Conservation (phyloP, 495 filamentous ascomycete genomes). For the Beverwykella pulmonaria region DNA sequence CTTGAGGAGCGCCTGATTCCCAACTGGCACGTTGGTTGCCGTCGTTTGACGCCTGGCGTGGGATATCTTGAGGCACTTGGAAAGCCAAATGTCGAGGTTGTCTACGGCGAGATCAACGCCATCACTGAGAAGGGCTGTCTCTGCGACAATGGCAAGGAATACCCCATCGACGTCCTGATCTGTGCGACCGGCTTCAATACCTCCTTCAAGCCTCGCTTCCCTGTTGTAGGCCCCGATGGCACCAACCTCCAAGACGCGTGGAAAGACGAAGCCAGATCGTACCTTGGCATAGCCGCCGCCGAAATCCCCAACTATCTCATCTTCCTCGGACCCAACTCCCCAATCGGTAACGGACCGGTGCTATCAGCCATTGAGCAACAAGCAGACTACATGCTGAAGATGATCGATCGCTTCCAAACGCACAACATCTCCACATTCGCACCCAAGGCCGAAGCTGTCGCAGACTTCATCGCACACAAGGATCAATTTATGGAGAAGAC, state of each 20-base stretch:
- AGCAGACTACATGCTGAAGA: slow-evolving; percentile 57
- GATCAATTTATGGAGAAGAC: slow-evolving; percentile 54
- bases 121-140: slow-evolving; percentile 38
- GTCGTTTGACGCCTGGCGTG: slow-evolving; percentile 40
- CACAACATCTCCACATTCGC: slow-evolving; percentile 43
- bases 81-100: slow-evolving; percentile 40
- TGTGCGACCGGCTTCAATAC: slow-evolving; percentile 60
- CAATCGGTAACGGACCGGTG: slow-evolving; percentile 49
- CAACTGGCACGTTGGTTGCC: slow-evolving; percentile 38
- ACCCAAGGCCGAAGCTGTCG: slow-evolving; percentile 49
- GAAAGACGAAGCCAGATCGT: slow-evolving; percentile 33
- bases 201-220: slow-evolving; percentile 54
- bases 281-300: slow-evolving; percentile 39
- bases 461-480: slow-evolving; percentile 52
- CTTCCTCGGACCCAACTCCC: slow-evolving; percentile 50
- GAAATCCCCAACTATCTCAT: slow-evolving; percentile 44
- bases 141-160: slow-evolving; percentile 39
- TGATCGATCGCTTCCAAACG: slow-evolving; percentile 51
- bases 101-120: slow-evolving; percentile 39
- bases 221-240: slow-evolving; percentile 48
- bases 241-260: slow-evolving; percentile 39
- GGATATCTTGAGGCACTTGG: slow-evolving; percentile 45
- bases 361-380: slow-evolving; percentile 48
- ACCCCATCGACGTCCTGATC: slow-evolving; percentile 44
- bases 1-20: slow-evolving; percentile 39